Conservation (phyloP, 2,329 filamentous ascomycete genomes). For the Aaosphaeria arxii region DNA sequence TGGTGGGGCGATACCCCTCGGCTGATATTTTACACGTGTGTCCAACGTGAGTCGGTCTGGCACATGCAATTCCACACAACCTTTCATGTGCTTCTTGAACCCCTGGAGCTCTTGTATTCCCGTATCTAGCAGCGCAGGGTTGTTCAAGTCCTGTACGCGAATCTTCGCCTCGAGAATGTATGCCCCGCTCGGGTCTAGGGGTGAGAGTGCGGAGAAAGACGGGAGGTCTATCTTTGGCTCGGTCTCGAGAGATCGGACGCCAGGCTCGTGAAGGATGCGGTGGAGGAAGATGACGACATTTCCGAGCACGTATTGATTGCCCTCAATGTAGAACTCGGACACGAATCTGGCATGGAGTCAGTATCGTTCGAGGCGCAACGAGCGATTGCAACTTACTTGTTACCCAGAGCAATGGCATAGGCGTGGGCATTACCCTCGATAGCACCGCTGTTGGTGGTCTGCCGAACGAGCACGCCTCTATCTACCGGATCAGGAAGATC, state of each 20-base stretch:
- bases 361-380: constrained; percentile 2
- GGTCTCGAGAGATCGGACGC: constrained; percentile 28
- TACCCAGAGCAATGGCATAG: constrained; percentile 53
- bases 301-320: constrained; percentile 56
- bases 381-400: constrained; percentile 41
- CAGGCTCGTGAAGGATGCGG: constrained; percentile 50
- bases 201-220: constrained; percentile 43
- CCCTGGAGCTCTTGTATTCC: constrained; percentile 55
- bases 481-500: constrained; percentile 49
- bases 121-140: constrained; percentile 52
- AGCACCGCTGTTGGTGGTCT: constrained; percentile 49
- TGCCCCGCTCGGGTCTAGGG: constrained; percentile 55
- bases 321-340: constrained; percentile 56
- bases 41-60: constrained; percentile 60
- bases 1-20: constrained; percentile 11
- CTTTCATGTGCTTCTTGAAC: constrained; percentile 55
- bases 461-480: constrained; percentile 52
- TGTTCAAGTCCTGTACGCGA: constrained; percentile 54
- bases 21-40: constrained; percentile 54
- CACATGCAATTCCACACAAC: constrained; percentile 55
- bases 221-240: constrained; percentile 39
- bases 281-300: constrained; percentile 58
- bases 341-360: constrained; percentile 46
- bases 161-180: constrained; percentile 59
- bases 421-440: constrained; percentile 48